These are phyloP conservation scores for Aspergillus asperescens DNA, from an alignment of 495 filamentous ascomycete species.

Conservation along the genomic window DNA sequence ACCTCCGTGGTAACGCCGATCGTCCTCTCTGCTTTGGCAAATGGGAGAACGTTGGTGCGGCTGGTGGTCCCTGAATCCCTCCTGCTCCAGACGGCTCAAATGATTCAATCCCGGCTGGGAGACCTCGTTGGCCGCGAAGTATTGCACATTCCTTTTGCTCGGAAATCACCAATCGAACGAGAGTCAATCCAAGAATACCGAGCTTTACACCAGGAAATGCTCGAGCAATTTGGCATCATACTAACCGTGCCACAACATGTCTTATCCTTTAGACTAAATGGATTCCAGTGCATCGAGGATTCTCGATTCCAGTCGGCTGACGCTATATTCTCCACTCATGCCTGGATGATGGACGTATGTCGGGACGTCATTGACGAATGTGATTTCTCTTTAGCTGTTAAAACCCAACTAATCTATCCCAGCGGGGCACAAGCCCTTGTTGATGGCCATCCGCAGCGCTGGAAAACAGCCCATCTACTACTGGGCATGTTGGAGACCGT, in stretches of 20 bases:
- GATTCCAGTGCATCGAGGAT: constrained; percentile 45
- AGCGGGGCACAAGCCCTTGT: constrained; percentile 50
- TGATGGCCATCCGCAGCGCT: constrained; percentile 55
- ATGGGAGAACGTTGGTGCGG: constrained; percentile 48
- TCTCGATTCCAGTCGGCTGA: neutral
- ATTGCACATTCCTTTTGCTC: constrained; percentile 59
- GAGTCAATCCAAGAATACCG: constrained; percentile 9
- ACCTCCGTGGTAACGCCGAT: constrained; percentile 66
- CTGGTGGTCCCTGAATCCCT: constrained; percentile 62
- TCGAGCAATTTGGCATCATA: constrained; percentile 45
- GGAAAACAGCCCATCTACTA: constrained; percentile 51
- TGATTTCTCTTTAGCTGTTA: constrained; percentile 55
- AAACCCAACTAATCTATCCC: constrained; percentile 61
- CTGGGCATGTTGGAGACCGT: constrained; percentile 38
- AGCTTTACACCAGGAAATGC: constrained; percentile 40
- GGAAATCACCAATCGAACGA: constrained; percentile 30
- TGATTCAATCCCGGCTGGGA: constrained; percentile 54
- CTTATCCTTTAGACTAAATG: constrained; percentile 63
- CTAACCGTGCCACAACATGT: constrained; percentile 63
- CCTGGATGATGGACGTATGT: constrained; percentile 37
- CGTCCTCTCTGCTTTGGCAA: constrained; percentile 49
- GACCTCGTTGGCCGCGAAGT: constrained; percentile 54
- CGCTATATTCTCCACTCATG: constrained; percentile 19
- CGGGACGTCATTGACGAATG: constrained; percentile 59
- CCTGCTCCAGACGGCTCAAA: constrained; percentile 55